Evolutionary conservation across 257 asterid species (phyloP), one percentile per base, ranked within the genome.

Genomic region (Sherardia arvensis): DNA sequence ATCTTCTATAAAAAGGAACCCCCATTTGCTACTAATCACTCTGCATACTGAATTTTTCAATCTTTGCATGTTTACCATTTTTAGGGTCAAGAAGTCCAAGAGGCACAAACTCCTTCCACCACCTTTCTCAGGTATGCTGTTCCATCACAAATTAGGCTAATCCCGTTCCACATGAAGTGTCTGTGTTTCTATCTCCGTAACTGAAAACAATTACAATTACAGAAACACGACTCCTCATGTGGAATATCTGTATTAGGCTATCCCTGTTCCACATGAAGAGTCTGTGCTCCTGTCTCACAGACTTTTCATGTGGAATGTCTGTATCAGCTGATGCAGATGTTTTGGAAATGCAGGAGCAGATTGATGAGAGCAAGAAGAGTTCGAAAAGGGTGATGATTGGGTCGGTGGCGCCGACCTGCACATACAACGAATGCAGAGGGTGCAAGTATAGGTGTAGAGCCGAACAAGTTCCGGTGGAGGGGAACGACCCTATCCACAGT

Each of bases 401-500:
- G 15, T 92, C 97, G 1, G 92, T 85, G n/a, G 93, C 95, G 8
- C 98, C 98, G 22, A 89, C 81, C 0, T 92, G 97, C 84, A 85
- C 93, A 1, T 86, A 85, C 85, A 88, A 91, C 21, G 97, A 91
- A 73, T 92, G 98, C 87, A 79, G 88, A 77, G 97, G 96, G 6
- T 92, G 95, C 67, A 84, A 74, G 74, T 83, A 71, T 70, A 86
- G 73, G 76, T 92, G 98, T 80, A 85, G 82, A 58, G 95, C 98
- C 0, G 95, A 86, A 80, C 98, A 92, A 79, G 98, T 92, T 49
- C 97, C 99, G 0, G 91, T 92, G 1, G 96, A 88, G 28, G 95
- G 96, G n/a, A 92, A 89, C 43, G 97, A 92, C 61, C 98, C 98
- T 1, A 81, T 84, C 7, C 78, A 92, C 76, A 92, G 94, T 59